These are phyloP conservation scores for Collybia mongolica DNA, from an alignment of 768 basidiomycete genomes.

Conservation along the genomic window DNA sequence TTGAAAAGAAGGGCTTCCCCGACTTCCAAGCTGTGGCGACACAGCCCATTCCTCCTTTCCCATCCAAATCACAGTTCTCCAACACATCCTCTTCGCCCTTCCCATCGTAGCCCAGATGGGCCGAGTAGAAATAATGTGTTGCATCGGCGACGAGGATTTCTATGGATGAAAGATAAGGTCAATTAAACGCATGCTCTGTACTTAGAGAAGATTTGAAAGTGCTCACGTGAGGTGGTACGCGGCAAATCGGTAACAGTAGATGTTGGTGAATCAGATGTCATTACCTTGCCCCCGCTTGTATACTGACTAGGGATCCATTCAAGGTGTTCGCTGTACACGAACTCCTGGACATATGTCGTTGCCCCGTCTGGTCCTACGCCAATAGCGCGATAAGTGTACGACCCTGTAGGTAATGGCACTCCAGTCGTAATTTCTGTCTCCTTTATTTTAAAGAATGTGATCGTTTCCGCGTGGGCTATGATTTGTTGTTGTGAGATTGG, in stretches of 20 bases:
- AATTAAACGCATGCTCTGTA: neutral
- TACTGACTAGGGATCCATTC: neutral
- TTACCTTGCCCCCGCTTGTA: neutral
- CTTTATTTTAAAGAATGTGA: neutral
- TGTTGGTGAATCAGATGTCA: neutral
- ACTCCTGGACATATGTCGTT: slow-evolving; percentile 11
- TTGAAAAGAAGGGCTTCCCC: slow-evolving; percentile 1
- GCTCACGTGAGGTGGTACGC: slow-evolving; percentile 3
- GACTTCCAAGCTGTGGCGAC: slow-evolving; percentile 4
- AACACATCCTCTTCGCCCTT: neutral
- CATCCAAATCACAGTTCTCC: slow-evolving; percentile 8
- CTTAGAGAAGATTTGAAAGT: neutral
- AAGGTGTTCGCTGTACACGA: slow-evolving; percentile 8
- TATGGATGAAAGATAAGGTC: neutral
- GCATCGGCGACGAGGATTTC: slow-evolving; percentile 11
- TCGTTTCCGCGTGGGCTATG: neutral
- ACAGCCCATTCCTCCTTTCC: slow-evolving; percentile 7
- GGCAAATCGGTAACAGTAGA: slow-evolving; percentile 6
- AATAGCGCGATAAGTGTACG: slow-evolving; percentile 5
- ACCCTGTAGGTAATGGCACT: neutral
- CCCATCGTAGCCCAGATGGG: neutral
- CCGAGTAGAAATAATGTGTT: slow-evolving; percentile 7
- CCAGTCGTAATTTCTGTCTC: neutral
- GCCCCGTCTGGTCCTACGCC: slow-evolving; percentile 9
- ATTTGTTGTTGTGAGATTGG: no score